Evolutionary conservation across 805 yeast species (phyloP).

Genomic region (Zygoascus flipseniorum): DNA sequence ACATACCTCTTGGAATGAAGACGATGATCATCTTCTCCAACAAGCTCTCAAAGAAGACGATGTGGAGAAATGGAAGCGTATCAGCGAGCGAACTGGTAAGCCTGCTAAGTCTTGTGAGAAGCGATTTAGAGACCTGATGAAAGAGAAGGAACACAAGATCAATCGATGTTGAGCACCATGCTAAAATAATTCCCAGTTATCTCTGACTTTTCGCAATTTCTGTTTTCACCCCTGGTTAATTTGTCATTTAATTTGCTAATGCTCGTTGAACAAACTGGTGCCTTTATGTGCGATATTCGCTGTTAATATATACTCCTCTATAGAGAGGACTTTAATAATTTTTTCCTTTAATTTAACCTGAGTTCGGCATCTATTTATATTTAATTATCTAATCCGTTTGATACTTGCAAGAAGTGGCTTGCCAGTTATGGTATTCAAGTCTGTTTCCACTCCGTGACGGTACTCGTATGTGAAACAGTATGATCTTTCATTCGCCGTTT

Average conservation of each 20-base stretch:
- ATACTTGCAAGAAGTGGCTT: not conserved
- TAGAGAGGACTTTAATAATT: not conserved
- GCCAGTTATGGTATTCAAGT: not conserved
- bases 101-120: slow-evolving; percentile 22
- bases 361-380: not conserved
- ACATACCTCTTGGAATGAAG: slow-evolving; percentile 20
- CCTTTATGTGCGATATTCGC: not conserved
- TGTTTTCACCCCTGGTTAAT: not conserved
- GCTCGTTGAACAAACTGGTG: not conserved
- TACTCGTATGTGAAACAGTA: not conserved
- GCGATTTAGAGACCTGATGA: slow-evolving; percentile 13
- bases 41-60: slow-evolving; percentile 20
- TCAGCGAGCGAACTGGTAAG: slow-evolving; percentile 21
- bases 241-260: not conserved
- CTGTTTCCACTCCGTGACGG: not conserved
- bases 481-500: not conserved
- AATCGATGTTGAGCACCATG: not conserved
- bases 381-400: not conserved
- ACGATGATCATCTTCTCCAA: slow-evolving; percentile 19
- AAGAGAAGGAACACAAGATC: not conserved
- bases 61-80: slow-evolving; percentile 19
- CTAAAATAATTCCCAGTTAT: not conserved
- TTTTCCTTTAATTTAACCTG: not conserved
- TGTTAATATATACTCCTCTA: not conserved
- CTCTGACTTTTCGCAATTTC: not conserved